A percentile compares a stretch with the other conserved stretches of the same genome.
Conservation (phyloP, 345 rosid species). For the Eutrema japonicum region DNA sequence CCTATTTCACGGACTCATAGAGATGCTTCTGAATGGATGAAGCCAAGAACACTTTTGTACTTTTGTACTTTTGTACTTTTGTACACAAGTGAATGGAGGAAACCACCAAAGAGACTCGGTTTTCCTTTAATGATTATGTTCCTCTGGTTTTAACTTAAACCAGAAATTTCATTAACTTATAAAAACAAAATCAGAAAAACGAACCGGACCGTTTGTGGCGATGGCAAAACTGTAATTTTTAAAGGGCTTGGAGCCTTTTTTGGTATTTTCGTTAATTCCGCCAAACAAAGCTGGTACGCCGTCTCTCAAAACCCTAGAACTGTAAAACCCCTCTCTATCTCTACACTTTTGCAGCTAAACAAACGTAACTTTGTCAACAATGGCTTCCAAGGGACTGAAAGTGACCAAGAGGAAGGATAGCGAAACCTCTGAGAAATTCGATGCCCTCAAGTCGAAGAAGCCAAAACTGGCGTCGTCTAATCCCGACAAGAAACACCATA, state of each 20-base stretch:
- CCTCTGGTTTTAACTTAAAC: too few species aligned
- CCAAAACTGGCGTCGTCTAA: constrained; percentile 32
- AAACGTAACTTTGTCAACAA: constrained; percentile 9
- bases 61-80: too few species aligned
- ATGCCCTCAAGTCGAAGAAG: constrained; percentile 38
- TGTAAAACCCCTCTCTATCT: constrained; percentile 29
- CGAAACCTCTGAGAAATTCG: constrained; percentile 31
- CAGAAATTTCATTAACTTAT: too few species aligned
- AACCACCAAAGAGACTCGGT: too few species aligned
- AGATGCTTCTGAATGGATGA: too few species aligned
- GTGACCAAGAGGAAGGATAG: constrained; percentile 34
- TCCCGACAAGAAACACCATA: constrained; percentile 16
- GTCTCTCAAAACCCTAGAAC: constrained; percentile 42
- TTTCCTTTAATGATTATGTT: too few species aligned
- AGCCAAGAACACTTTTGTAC: too few species aligned
- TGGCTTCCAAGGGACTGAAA: constrained; percentile 38
- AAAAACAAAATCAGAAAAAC: background rate
- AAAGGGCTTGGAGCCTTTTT: background rate
- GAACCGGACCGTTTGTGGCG: background rate
- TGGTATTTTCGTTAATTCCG: background rate
- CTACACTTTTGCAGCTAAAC: background rate
- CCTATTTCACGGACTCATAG: too few species aligned
- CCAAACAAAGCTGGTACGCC: background rate
- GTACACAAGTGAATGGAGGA: too few species aligned
- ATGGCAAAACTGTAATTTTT: constrained; percentile 33